A percentile compares a stretch with the other conserved stretches of the same genome.
These are phyloP conservation scores for Phytophthora hybrid DNA, from an alignment of 352 stramenopile genomes.

Conservation along the genomic window DNA sequence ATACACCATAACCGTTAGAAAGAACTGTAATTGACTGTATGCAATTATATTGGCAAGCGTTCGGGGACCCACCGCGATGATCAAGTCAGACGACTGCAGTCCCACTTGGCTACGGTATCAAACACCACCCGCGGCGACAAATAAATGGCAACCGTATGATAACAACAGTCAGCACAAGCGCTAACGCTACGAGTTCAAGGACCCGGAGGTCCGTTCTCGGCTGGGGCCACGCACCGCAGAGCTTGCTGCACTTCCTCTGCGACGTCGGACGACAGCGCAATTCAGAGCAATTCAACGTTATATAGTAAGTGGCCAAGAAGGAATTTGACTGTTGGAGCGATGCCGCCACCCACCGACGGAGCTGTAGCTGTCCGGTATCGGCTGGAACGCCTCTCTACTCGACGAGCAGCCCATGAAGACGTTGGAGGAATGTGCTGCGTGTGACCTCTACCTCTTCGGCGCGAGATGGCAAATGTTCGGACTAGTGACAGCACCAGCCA, in stretches of 20 bases:
- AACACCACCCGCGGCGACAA: neutral
- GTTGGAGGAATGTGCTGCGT: neutral
- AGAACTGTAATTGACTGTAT: too few relatives aligned
- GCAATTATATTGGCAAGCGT: neutral
- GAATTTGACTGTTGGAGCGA: neutral
- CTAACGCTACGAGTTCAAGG: neutral
- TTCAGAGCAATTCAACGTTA: constrained; percentile 8
- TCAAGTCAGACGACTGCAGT: constrained; percentile 73
- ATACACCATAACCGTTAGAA: neutral
- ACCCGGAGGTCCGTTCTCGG: neutral
- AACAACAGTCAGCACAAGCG: constrained; percentile 2
- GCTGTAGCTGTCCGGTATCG: constrained; percentile 44
- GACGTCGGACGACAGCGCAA: neutral
- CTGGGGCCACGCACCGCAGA: constrained; percentile 35
- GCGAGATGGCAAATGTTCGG: constrained; percentile 31
- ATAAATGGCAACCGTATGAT: neutral
- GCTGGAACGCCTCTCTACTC: constrained; percentile 39
- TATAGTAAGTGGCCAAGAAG: neutral
- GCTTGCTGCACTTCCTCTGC: constrained; percentile 63
- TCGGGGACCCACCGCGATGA: constrained; percentile 49
- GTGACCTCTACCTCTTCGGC: constrained; percentile 24
- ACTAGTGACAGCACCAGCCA: constrained; percentile 33
- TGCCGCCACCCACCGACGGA: constrained; percentile 34
- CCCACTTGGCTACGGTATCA: constrained; percentile 46
- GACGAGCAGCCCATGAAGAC: constrained; percentile 39